Percentiles rank a stretch among this genome's conserved stretches.
These are phyloP conservation scores for Heritiera littoralis DNA, from an alignment of 345 rosid species.

Conservation along the genomic window DNA sequence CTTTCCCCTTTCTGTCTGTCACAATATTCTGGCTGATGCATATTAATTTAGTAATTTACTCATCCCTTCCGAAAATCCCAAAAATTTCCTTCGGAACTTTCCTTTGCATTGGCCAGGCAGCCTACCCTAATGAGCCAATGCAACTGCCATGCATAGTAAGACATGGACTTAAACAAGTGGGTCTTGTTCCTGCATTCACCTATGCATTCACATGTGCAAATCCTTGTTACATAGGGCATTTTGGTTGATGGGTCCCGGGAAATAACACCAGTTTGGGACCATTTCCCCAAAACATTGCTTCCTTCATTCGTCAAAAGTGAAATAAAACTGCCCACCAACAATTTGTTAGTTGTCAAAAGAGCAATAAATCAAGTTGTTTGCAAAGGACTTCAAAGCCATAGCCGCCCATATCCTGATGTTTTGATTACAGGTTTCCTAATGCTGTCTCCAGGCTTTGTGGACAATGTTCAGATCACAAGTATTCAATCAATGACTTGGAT, in stretches of 20 bases:
- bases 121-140: conserved; percentile 6
- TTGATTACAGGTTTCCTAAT: background rate
- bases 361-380: background rate
- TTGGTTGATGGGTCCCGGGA: background rate
- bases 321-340: background rate
- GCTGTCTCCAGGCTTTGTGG: background rate
- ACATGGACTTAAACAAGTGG: background rate
- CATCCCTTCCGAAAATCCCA: background rate
- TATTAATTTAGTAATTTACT: background rate
- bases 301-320: background rate
- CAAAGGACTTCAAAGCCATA: too few relatives aligned
- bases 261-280: conserved; percentile 13
- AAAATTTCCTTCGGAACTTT: conserved; percentile 19
- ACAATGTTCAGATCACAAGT: background rate
- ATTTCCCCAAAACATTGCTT: background rate
- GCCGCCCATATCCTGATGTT: too few relatives aligned
- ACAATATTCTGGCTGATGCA: too few relatives aligned
- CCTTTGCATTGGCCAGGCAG: conserved; percentile 9
- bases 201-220: conserved; percentile 14
- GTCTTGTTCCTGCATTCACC: background rate
- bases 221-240: conserved; percentile 15
- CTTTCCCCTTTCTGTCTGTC: too few relatives aligned
- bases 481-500: background rate
- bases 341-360: background rate
- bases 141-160: background rate